These are phyloP conservation scores for Heritiera fomes DNA, from an alignment of 345 rosid genomes.

Conservation along the genomic window DNA sequence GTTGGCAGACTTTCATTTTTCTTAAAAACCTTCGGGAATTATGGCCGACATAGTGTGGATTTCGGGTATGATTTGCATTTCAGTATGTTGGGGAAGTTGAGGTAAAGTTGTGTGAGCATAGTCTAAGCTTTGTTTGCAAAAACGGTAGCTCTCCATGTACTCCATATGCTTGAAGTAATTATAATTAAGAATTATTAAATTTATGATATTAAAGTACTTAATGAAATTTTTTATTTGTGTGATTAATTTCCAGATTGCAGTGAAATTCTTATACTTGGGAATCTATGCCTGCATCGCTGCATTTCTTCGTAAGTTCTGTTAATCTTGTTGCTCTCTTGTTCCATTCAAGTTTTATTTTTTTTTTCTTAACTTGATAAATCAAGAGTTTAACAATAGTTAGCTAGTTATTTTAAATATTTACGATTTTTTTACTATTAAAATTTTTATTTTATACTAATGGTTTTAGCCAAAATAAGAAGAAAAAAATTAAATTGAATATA, in stretches of 20 bases:
- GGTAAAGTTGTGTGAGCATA: not conserved
- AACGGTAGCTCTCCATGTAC: no score
- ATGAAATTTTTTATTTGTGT: not conserved
- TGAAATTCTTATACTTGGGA: conserved; percentile 63
- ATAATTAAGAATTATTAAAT: no score
- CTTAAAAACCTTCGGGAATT: not conserved
- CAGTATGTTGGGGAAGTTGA: not conserved
- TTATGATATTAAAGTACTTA: not conserved
- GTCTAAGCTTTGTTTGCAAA: not conserved
- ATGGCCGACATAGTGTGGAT: not conserved
- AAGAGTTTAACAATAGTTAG: not conserved
- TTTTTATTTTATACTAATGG: no score
- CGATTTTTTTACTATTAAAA: no score
- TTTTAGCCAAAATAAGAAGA: no score
- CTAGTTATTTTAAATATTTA: no score
- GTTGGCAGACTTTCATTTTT: no score
- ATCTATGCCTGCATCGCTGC: conserved; percentile 45
- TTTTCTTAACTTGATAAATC: not conserved
- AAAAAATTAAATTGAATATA: no score
- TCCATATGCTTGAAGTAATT: not conserved
- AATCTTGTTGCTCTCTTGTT: not conserved
- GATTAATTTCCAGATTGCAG: conserved; percentile 50
- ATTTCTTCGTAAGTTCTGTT: conserved; percentile 62
- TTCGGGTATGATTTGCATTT: not conserved
- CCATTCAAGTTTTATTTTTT: not conserved